These are phyloP conservation scores for Rosa chinensis DNA, from an alignment of 306 rosid genomes.

Conservation along the genomic window DNA sequence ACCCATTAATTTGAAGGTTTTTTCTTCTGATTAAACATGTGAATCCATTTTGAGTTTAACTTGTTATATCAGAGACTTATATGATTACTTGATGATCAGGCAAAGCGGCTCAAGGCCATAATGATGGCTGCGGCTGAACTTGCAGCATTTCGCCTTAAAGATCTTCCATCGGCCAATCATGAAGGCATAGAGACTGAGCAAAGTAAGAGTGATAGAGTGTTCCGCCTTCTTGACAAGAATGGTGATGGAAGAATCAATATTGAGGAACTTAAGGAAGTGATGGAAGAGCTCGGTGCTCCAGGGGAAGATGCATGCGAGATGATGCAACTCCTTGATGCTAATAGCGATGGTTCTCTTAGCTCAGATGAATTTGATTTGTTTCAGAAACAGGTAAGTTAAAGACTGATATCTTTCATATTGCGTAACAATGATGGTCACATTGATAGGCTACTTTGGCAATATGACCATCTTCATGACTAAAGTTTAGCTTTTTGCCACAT, in stretches of 20 bases:
- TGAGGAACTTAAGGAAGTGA: constrained; percentile 84
- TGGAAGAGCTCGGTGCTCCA: constrained; percentile 95
- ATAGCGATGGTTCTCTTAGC: constrained; percentile 65
- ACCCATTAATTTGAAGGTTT: background rate
- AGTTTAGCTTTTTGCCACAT: background rate
- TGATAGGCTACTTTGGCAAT: background rate
- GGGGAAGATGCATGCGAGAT: constrained; percentile 80
- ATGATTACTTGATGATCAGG: constrained; percentile 42
- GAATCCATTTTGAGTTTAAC: background rate
- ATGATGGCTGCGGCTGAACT: constrained; percentile 95
- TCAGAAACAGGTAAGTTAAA: constrained; percentile 62
- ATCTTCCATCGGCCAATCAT: constrained; percentile 54
- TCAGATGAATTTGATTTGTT: constrained; percentile 58
- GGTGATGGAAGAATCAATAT: constrained; percentile 93
- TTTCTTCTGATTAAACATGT: background rate
- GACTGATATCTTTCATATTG: background rate
- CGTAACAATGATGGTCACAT: background rate
- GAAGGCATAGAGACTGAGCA: constrained; percentile 51
- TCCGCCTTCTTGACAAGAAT: constrained; percentile 86
- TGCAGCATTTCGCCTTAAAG: constrained; percentile 85
- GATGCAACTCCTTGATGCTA: constrained; percentile 64
- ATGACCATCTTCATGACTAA: background rate
- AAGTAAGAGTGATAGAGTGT: constrained; percentile 60
- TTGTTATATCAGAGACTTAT: constrained; percentile 1
- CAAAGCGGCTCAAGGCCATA: constrained; percentile 78